These are phyloP conservation scores for Capniomyces stellatus DNA, from an alignment of 371 early-diverging fungal genomes.

Conservation along the genomic window DNA sequence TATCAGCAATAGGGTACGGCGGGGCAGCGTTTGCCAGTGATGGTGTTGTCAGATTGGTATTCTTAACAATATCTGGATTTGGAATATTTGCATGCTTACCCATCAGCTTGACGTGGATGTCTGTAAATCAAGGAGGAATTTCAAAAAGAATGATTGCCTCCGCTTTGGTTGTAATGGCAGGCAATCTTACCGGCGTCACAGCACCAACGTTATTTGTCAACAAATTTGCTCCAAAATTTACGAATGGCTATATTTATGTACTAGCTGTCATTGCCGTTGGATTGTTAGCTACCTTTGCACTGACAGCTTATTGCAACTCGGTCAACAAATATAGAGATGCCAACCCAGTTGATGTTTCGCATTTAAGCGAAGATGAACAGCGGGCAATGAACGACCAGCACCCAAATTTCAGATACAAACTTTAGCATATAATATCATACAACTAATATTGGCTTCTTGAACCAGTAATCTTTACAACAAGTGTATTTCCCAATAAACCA, in stretches of 20 bases:
- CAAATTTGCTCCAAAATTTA: not conserved
- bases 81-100: not conserved
- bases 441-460: too few relatives aligned
- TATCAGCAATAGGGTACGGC: not conserved
- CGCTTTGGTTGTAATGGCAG: not conserved
- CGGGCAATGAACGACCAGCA: not conserved
- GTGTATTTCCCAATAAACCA: too few relatives aligned
- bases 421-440: too few relatives aligned
- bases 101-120: not conserved
- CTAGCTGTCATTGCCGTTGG: not conserved
- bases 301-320: not conserved
- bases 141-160: not conserved
- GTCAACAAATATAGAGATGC: not conserved
- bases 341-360: not conserved
- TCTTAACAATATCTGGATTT: not conserved
- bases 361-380: conserved; percentile 1
- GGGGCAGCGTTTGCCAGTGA: not conserved
- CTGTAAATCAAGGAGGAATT: conserved; percentile 1
- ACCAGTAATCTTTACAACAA: too few relatives aligned
- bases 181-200: not conserved
- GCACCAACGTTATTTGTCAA: not conserved
- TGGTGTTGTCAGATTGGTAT: not conserved
- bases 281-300: not conserved
- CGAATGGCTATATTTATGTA: not conserved
- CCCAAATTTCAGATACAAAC: conserved; percentile 3